These are phyloP conservation scores for Nothophoma quercina DNA, from an alignment of 2,329 filamentous ascomycete genomes.

Conservation along the genomic window DNA sequence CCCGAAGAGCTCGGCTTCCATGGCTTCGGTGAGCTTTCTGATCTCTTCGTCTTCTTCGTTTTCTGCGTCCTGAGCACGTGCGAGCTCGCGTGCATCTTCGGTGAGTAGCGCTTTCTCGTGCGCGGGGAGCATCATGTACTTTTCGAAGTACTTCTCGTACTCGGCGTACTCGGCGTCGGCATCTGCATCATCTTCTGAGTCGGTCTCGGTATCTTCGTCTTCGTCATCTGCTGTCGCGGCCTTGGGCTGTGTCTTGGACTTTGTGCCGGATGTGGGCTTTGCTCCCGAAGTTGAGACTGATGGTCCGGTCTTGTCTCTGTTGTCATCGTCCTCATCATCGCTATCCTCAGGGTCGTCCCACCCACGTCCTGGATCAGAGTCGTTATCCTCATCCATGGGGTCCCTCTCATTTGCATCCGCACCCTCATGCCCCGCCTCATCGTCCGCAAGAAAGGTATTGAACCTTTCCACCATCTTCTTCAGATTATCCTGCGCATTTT, in stretches of 20 bases:
- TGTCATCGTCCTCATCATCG: conserved; percentile 48
- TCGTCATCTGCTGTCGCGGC: conserved; percentile 49
- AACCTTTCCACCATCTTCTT: conserved; percentile 94
- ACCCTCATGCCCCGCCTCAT: conserved; percentile 80
- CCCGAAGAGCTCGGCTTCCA: conserved; percentile 75
- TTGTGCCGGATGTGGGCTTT: conserved; percentile 68
- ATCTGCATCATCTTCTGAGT: conserved; percentile 71
- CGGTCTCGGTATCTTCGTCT: conserved; percentile 52
- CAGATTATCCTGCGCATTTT: conserved; percentile 74
- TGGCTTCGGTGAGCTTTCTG: conserved; percentile 68
- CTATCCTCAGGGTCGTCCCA: conserved; percentile 55
- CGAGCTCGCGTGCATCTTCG: conserved; percentile 45
- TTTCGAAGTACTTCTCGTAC: conserved; percentile 81
- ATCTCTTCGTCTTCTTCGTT: conserved; percentile 65
- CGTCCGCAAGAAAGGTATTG: conserved; percentile 88
- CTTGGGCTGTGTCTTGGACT: conserved; percentile 59
- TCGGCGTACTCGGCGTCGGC: conserved; percentile 74
- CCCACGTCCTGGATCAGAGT: conserved; percentile 57
- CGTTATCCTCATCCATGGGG: conserved; percentile 73
- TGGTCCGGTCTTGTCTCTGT: not conserved
- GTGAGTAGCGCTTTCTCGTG: conserved; percentile 44
- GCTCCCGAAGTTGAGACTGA: not conserved
- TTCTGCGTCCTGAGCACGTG: conserved; percentile 52
- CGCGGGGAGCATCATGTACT: conserved; percentile 77
- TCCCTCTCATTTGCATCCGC: conserved; percentile 65